Conservation (phyloP, 192 early-diverging fungal genomes). For the Coemansia aciculifera region DNA sequence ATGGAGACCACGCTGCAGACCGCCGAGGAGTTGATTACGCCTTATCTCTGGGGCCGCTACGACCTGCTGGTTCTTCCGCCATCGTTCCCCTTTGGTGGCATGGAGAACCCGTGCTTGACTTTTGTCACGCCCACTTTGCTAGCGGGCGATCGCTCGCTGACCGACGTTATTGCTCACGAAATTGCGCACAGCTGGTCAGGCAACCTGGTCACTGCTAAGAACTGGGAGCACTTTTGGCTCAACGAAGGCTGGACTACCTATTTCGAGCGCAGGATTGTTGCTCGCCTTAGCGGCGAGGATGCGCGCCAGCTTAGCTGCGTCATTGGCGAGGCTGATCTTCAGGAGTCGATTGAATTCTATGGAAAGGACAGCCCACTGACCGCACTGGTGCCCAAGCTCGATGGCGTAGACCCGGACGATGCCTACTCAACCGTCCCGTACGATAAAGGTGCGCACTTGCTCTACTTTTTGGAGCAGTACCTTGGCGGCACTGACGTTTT, state of each 20-base stretch:
- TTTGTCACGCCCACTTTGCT: conserved; percentile 97
- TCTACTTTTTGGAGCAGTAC: conserved; percentile 88
- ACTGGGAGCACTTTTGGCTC: conserved; percentile 87
- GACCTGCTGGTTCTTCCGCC: conserved; percentile 89
- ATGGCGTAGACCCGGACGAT: conserved; percentile 81
- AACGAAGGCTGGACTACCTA: conserved; percentile 97
- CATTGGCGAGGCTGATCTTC: conserved; percentile 75
- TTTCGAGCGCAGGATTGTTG: conserved; percentile 88
- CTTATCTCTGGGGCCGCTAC: conserved; percentile 96
- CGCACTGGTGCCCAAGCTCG: conserved; percentile 71
- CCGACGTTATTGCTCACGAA: conserved; percentile 95
- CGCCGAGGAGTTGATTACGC: conserved; percentile 76
- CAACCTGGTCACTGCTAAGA: conserved; percentile 79
- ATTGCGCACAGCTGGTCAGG: conserved; percentile 91
- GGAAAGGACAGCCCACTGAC: conserved; percentile 68
- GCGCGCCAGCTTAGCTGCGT: conserved; percentile 82
- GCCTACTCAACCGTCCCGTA: conserved; percentile 81
- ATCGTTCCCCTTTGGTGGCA: conserved; percentile 88
- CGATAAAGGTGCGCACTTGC: conserved; percentile 95
- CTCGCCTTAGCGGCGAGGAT: conserved; percentile 75
- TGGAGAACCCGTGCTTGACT: conserved; percentile 98
- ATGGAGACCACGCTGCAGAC: conserved; percentile 67
- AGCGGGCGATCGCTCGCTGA: conserved; percentile 90
- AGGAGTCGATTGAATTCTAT: conserved; percentile 68
- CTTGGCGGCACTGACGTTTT: conserved; percentile 85